Base-by-base conservation (phyloP, 257 asterid genomes). In the Fraxinus excelsior region DNA sequence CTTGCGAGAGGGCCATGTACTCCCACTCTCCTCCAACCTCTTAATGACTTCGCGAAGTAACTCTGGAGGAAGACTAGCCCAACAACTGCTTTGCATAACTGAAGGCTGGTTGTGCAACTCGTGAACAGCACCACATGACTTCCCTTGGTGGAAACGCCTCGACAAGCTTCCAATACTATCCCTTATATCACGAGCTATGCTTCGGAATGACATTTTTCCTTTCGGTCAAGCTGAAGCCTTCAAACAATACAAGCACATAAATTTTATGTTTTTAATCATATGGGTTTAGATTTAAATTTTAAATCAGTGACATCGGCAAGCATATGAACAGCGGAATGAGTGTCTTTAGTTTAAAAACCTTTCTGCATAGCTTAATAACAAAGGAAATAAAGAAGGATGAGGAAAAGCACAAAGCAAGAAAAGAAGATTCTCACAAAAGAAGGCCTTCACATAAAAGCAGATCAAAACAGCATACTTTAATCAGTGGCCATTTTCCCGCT, bases 41-140 rank as follows among this genome's bases (percentile, higher is more conserved):
- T 84, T 87, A 40, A 91, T 90, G 74, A 93, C 94, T 75, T 91
- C 97, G 2, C 90, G 85, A 25, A 93, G 95, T 65, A 93, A 83
- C 83, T 93, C 98, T 1, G 96, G 91, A 3, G 98, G 98, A 56
- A 93, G 95, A 66, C 81, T 71, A 58, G 97, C 90, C 98, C 98
- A 93, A 85, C 96, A 89, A 77, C 97, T 89, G 84, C 82, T 93
- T 86, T 90, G 97, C 71, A 87, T 67, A 42, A 90, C 88, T 49
- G 76, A 77, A 51, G 90, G 85, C 79, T 83, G 92, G 72, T 93
- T 97, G 1, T 84, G 91, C 80, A 91, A 79, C 84, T 91, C 94
- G n/a, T 93, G 90, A 79, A 93, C 93, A 49, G 98, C 94, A 35
- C 88, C 88, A 25, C 87, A 92, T 34, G 94, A 91, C 86, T 90